Conservation (phyloP, 164 flowering plant species). For the Sedum album region DNA sequence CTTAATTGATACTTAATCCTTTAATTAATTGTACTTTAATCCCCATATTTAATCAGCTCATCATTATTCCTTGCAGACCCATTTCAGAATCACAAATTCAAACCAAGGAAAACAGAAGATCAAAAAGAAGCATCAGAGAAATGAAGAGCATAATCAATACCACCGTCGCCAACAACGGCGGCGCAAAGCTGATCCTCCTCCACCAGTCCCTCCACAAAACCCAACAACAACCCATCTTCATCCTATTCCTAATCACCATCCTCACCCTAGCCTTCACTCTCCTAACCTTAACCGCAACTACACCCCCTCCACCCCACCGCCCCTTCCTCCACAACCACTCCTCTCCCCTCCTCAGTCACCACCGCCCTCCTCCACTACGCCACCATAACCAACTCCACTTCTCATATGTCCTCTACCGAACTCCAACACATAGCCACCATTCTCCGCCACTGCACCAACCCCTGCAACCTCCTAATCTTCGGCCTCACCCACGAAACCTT, state of each 20-base stretch:
- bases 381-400: conserved; percentile 26
- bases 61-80: neutral
- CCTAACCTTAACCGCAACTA: conserved; percentile 29
- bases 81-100: neutral
- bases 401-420: conserved; percentile 51
- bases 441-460: conserved; percentile 34
- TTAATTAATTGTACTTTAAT: neutral
- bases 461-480: conserved; percentile 73
- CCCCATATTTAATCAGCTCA: neutral
- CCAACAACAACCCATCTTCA: conserved; percentile 1
- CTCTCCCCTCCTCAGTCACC: conserved; percentile 25
- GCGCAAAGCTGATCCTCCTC: conserved; percentile 44
- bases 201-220: conserved; percentile 38
- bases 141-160: neutral
- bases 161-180: neutral
- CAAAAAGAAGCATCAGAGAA: neutral
- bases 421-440: conserved; percentile 37
- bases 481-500: conserved; percentile 84
- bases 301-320: conserved; percentile 8
- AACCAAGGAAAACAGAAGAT: neutral
- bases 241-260: conserved; percentile 49
- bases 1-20: neutral
- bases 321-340: neutral
- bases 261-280: conserved; percentile 42
- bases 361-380: conserved; percentile 70